phyloP scores from a whole-genome alignment of 2,329 filamentous ascomycete species.

The Cytospora mali region DNA sequence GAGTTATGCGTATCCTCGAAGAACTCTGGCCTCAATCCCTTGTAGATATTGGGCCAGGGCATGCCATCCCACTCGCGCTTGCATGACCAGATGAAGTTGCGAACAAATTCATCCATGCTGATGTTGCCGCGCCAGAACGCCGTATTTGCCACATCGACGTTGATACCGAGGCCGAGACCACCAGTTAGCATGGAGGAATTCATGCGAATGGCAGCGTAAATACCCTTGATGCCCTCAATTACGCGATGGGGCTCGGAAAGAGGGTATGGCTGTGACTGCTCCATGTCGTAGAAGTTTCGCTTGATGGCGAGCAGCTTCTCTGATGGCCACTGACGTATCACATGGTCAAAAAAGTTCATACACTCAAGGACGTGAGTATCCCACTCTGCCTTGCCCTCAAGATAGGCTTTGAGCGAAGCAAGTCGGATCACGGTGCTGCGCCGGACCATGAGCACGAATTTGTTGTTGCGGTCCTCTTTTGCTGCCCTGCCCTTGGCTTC shows the following conservation, averaged over 20 bases:
- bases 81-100: slow-evolving; percentile 33
- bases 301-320: slow-evolving; percentile 71
- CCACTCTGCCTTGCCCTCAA: slow-evolving; percentile 61
- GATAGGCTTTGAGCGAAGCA: slow-evolving; percentile 65
- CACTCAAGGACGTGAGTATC: slow-evolving; percentile 73
- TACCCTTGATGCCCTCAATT: slow-evolving; percentile 81
- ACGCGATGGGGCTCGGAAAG: slow-evolving; percentile 53
- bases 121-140: slow-evolving; percentile 72
- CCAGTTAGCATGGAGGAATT: slow-evolving; percentile 52
- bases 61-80: slow-evolving; percentile 33
- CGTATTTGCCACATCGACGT: slow-evolving; percentile 89
- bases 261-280: slow-evolving; percentile 46
- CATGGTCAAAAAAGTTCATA: slow-evolving; percentile 86
- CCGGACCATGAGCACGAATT: slow-evolving; percentile 63
- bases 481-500: slow-evolving; percentile 50
- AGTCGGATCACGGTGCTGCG: slow-evolving; percentile 72
- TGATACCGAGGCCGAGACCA: slow-evolving; percentile 71
- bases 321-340: slow-evolving; percentile 79
- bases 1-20: background rate
- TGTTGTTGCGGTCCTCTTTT: slow-evolving; percentile 44
- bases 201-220: slow-evolving; percentile 82
- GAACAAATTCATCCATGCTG: slow-evolving; percentile 42
- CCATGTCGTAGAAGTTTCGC: slow-evolving; percentile 74
- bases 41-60: background rate
- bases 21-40: slow-evolving; percentile 20